phyloP scores from a whole-genome alignment of 1,139 yeast species.

The Tardiomyces blankii region DNA sequence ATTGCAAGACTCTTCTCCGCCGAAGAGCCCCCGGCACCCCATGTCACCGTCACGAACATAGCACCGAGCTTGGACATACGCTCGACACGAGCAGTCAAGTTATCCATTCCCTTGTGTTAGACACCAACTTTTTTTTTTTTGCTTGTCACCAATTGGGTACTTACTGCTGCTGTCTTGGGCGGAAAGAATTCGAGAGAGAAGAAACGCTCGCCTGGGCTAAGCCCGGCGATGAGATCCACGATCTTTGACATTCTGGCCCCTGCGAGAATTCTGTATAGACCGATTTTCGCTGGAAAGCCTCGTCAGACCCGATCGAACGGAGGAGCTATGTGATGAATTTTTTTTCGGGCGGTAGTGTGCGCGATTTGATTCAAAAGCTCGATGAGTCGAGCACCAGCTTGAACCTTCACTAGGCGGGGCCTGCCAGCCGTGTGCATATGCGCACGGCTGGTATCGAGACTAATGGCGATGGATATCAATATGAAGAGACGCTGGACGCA shows the following conservation, averaged over 20 bases:
- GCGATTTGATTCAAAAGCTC: too few species aligned
- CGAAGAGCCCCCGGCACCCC: conserved; percentile 99
- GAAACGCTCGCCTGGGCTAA: conserved; percentile 46
- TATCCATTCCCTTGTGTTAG: conserved; percentile 52
- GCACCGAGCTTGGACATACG: conserved; percentile 89
- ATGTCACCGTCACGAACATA: conserved; percentile 80
- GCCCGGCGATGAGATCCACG: conserved; percentile 42
- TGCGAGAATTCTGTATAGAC: too few species aligned
- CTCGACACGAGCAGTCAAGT: conserved; percentile 72
- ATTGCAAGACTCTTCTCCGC: conserved; percentile 76
- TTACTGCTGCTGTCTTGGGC: conserved; percentile 61
- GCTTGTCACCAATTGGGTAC: conserved; percentile 9
- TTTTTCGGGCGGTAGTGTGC: too few species aligned
- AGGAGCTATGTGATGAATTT: too few species aligned
- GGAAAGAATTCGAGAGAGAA: conserved; percentile 95
- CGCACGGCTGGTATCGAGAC: too few species aligned
- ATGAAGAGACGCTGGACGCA: too few species aligned
- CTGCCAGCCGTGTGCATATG: too few species aligned
- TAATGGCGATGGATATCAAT: too few species aligned
- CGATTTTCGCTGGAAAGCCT: too few species aligned
- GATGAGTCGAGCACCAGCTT: too few species aligned
- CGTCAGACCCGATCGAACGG: too few species aligned
- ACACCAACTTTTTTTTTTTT: background rate
- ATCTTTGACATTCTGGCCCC: conserved; percentile 31
- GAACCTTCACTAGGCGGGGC: too few species aligned